Evolutionary conservation across 179 eudicot species (phyloP).

Genomic region (Corrigiola litoralis): DNA sequence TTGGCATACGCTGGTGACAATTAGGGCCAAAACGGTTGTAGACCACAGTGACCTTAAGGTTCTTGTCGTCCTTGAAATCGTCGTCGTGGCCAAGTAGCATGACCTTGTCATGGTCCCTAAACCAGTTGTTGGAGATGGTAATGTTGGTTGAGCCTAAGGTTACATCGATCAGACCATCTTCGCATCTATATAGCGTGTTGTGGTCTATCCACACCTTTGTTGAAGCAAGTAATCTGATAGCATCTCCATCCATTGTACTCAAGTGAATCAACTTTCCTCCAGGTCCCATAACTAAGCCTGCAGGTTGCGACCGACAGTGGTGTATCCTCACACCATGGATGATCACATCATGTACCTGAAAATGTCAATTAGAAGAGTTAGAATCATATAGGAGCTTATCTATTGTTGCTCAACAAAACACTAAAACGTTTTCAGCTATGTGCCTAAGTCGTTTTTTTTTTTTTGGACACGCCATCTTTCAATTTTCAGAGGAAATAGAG

Average conservation of each 20-base stretch:
- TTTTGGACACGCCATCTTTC: too few species aligned
- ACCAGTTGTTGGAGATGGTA: slow-evolving; percentile 86
- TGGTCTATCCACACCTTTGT: slow-evolving; percentile 83
- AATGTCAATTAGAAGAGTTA: neutral
- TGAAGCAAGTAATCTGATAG: slow-evolving; percentile 50
- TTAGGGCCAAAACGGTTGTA: slow-evolving; percentile 80
- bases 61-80: slow-evolving; percentile 45
- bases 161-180: slow-evolving; percentile 72
- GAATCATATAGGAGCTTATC: neutral
- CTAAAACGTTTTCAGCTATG: too few species aligned
- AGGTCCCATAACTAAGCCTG: slow-evolving; percentile 58
- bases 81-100: slow-evolving; percentile 89
- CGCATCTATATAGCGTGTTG: slow-evolving; percentile 55
- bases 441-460: too few species aligned
- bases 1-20: slow-evolving; percentile 83
- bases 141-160: slow-evolving; percentile 66
- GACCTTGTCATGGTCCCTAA: slow-evolving; percentile 72
- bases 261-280: slow-evolving; percentile 29
- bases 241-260: slow-evolving; percentile 64
- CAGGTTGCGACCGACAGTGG: slow-evolving; percentile 46
- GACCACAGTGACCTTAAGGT: slow-evolving; percentile 79
- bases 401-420: too few species aligned
- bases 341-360: slow-evolving; percentile 60
- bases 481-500: too few species aligned
- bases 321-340: slow-evolving; percentile 74